phyloP scores from a whole-genome alignment of 768 basidiomycete species.

The Mycena indigotica region DNA sequence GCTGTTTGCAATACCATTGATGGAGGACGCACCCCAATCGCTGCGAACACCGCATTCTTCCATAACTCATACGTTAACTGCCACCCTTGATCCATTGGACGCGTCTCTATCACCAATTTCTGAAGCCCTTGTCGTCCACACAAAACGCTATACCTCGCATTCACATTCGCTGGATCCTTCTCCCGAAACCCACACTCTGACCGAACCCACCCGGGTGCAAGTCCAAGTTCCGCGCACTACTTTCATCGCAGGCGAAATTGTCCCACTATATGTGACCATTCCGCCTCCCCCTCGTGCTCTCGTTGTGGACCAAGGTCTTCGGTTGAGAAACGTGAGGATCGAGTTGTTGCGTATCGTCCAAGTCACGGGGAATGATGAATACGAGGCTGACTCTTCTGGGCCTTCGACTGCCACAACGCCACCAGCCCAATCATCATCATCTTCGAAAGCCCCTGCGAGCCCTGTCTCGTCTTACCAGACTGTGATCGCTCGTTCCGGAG shows the following conservation, averaged over 20 bases:
- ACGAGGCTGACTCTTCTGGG: conserved; percentile 35
- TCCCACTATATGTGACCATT: conserved; percentile 80
- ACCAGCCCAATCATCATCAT: conserved; percentile 33
- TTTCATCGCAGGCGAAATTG: conserved; percentile 70
- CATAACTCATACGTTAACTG: conserved; percentile 70
- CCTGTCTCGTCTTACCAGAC: conserved; percentile 48
- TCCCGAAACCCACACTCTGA: conserved; percentile 59
- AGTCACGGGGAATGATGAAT: conserved; percentile 47
- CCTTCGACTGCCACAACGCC: conserved; percentile 35
- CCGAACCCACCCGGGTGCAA: conserved; percentile 67
- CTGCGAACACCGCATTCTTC: conserved; percentile 76
- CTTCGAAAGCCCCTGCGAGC: conserved; percentile 43
- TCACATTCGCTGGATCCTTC: conserved; percentile 53
- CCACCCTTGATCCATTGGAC: conserved; percentile 59
- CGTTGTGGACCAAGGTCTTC: conserved; percentile 67
- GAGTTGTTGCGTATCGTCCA: conserved; percentile 74
- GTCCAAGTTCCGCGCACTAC: conserved; percentile 73
- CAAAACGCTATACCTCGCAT: conserved; percentile 73
- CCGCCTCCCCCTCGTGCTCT: conserved; percentile 72
- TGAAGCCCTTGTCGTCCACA: conserved; percentile 68
- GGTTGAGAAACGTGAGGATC: conserved; percentile 77
- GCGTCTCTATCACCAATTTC: conserved; percentile 41
- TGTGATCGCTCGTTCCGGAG: conserved; percentile 82
- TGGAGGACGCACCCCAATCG: conserved; percentile 80
- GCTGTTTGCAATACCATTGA: conserved; percentile 82